These are phyloP conservation scores for Volvox carteri DNA, from an alignment of 163 green algal genomes.

Conservation along the genomic window DNA sequence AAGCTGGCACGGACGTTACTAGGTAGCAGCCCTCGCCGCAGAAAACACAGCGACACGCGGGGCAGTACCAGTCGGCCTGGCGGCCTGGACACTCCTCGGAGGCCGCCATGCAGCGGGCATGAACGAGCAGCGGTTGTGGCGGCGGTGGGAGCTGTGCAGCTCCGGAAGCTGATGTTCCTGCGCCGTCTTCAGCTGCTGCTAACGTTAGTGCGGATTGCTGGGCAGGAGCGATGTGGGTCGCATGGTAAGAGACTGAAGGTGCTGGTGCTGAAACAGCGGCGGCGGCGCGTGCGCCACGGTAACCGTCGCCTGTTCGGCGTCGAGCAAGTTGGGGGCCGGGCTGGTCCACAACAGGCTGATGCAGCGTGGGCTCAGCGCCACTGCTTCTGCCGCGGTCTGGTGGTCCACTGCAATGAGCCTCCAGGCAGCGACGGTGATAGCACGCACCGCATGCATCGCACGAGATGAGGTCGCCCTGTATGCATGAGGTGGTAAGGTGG, in stretches of 20 bases:
- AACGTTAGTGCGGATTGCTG: no score
- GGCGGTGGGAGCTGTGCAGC: not conserved
- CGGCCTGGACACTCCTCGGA: not conserved
- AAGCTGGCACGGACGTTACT: no score
- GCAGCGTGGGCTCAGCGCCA: no score
- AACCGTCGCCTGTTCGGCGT: no score
- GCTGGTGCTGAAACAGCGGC: not conserved
- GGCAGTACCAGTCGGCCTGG: conserved; percentile 27
- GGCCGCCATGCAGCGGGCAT: no score
- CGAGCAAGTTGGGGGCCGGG: not conserved
- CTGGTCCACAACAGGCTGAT: not conserved
- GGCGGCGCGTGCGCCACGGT: not conserved
- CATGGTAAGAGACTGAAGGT: no score
- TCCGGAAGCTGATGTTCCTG: not conserved
- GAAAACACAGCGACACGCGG: conserved; percentile 23
- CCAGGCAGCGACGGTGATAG: conserved; percentile 10
- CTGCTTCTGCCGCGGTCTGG: no score
- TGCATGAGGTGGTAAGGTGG: not conserved
- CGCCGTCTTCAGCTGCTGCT: not conserved
- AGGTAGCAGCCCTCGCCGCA: not conserved
- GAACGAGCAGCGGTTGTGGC: not conserved
- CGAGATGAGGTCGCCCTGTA: not conserved
- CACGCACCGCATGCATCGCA: conserved; percentile 20
- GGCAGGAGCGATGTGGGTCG: no score
- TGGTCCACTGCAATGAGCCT: not conserved